phyloP scores from a whole-genome alignment of 768 basidiomycete genomes.

The Calocera cornea region DNA sequence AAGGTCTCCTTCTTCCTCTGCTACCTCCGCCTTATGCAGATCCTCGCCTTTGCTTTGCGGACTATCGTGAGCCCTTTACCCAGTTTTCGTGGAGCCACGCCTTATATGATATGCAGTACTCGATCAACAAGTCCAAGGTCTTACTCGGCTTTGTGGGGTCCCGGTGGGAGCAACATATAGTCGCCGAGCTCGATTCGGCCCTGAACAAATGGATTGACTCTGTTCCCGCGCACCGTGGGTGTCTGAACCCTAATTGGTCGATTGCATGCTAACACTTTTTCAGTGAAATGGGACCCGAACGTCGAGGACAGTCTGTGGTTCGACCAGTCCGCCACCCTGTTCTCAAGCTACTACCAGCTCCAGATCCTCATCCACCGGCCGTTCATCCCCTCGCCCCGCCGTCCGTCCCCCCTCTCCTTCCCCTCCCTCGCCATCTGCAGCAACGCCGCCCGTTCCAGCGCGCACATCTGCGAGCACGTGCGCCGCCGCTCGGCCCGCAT shows the following conservation, averaged over 20 bases:
- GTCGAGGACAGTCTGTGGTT: slow-evolving; percentile 37
- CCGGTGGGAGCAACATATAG: slow-evolving; percentile 53
- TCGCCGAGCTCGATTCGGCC: slow-evolving; percentile 52
- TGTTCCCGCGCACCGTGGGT: slow-evolving; percentile 49
- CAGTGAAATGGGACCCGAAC: slow-evolving; percentile 47
- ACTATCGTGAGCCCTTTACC: slow-evolving; percentile 38
- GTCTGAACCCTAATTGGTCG: background rate
- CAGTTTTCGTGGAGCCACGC: background rate
- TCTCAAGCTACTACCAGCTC: slow-evolving; percentile 46
- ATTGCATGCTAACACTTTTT: background rate
- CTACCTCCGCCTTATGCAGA: slow-evolving; percentile 43
- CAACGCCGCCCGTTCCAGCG: slow-evolving; percentile 66
- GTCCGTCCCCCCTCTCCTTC: slow-evolving; percentile 36
- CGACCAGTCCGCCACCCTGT: slow-evolving; percentile 45
- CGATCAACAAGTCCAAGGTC: slow-evolving; percentile 50
- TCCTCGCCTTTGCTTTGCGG: slow-evolving; percentile 45
- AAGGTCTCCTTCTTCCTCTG: slow-evolving; percentile 43
- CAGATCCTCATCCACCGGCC: slow-evolving; percentile 68
- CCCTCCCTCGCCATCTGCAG: slow-evolving; percentile 66
- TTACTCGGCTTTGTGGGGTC: slow-evolving; percentile 36
- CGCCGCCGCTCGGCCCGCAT: slow-evolving; percentile 25
- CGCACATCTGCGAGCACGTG: slow-evolving; percentile 53
- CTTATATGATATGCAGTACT: slow-evolving; percentile 39
- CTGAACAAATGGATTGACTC: slow-evolving; percentile 60
- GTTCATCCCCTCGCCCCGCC: slow-evolving; percentile 53